phyloP scores from a whole-genome alignment of 75 land plant species.

The Sequoiadendron giganteum region DNA sequence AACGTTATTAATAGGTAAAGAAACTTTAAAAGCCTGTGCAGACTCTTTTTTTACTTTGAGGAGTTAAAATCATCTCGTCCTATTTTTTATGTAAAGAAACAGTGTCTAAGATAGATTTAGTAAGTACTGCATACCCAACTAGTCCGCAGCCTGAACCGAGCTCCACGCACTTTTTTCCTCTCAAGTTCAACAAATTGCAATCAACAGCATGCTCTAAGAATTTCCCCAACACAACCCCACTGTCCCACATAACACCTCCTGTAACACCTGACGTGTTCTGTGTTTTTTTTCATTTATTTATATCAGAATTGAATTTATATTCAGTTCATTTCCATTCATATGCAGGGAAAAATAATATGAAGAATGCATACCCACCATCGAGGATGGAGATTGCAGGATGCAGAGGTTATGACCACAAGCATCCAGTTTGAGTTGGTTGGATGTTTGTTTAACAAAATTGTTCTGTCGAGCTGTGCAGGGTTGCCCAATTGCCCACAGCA shows the following conservation, averaged over 20 bases:
- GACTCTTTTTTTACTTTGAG: background rate
- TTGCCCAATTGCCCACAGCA: slow-evolving; percentile 77
- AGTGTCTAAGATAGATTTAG: background rate
- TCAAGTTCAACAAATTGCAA: slow-evolving; percentile 40
- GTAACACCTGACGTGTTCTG: slow-evolving; percentile 84
- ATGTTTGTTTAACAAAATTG: slow-evolving; percentile 56
- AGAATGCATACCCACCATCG: slow-evolving; percentile 38
- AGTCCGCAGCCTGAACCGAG: slow-evolving; percentile 95
- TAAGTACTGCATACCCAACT: slow-evolving; percentile 60
- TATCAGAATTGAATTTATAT: background rate
- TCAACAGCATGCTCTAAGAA: slow-evolving; percentile 92
- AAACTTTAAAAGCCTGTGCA: background rate
- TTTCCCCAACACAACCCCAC: slow-evolving; percentile 80
- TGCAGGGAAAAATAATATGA: background rate
- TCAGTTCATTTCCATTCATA: slow-evolving; percentile 2
- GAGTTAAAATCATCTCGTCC: background rate
- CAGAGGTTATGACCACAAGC: slow-evolving; percentile 74
- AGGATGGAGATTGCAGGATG: slow-evolving; percentile 67
- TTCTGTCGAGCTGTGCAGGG: slow-evolving; percentile 49
- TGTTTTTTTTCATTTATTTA: background rate
- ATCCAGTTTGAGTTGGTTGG: slow-evolving; percentile 51
- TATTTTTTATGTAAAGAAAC: background rate
- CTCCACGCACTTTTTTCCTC: slow-evolving; percentile 73
- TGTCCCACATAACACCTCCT: slow-evolving; percentile 95
- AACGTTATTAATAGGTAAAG: background rate